Base-by-base conservation (phyloP, 495 filamentous ascomycete species). In the Aspergillus steynii region DNA sequence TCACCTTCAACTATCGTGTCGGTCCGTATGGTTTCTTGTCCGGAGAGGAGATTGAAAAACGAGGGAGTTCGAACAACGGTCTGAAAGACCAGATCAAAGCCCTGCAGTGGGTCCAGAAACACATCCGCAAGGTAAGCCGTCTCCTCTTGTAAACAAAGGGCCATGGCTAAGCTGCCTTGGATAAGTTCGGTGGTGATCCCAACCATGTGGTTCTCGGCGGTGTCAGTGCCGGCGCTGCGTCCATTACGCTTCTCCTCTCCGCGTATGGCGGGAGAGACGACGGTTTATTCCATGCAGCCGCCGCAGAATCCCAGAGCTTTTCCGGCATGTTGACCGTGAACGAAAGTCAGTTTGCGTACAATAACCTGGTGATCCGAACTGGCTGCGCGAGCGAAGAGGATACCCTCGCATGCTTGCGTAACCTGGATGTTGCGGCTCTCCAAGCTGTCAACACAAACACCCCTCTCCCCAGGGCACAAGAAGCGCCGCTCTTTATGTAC, bases 1-100 rank as follows among this genome's bases (percentile, higher is more conserved):
- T 94, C 14, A 89, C 83, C 59, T 87, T 93, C 75, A 93, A 92
- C 68, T 92, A 92, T 62, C 85, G 90, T 5, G 88, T 93, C 14
- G 90, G 90, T 0, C 78, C 88, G 0, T 90, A 84, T 71, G 90
- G 90, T 0, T 92, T 92, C 61, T 76, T 93, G 0, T 87, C 90
- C 1, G 82, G 86, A 53, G 68, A 83, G 25, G 80, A 87, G 58
- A 74, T 92, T 5, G 67, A 77, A 49, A 65, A 79, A 50, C 80
- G 80, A 3, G 76, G 67, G 5, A 83, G 83, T 62, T 65, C 90
- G 27, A 93, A 94, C 65, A 88, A 83, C 63, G 90, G 90, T 0
- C 68, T 94, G 52, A 81, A 86, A 50, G 90, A 93, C 70, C 89
- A 92, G 69, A 76, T 86, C 53, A 80, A 84, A 61, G 78, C 85